Conservation (phyloP, 2,329 filamentous ascomycete genomes). For the Anthostomella pinea region DNA sequence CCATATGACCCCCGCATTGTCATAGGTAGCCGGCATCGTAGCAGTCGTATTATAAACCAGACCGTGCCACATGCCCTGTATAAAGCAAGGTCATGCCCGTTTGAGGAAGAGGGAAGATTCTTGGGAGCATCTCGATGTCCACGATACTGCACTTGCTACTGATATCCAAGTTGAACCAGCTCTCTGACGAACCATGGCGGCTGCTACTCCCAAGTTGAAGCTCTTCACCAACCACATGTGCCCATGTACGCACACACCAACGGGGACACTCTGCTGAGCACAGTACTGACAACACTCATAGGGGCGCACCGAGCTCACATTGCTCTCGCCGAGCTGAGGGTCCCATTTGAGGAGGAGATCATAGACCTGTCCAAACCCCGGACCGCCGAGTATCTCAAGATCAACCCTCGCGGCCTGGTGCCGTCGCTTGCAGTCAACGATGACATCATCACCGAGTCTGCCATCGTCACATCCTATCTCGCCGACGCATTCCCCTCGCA, state of each 20-base stretch:
- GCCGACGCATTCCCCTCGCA: conserved; percentile 68
- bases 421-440: conserved; percentile 65
- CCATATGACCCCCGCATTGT: too few relatives aligned
- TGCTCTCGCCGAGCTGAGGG: conserved; percentile 60
- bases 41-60: too few relatives aligned
- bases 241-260: conserved; percentile 22
- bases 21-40: too few relatives aligned
- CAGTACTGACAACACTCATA: conserved; percentile 22
- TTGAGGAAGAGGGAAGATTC: too few relatives aligned
- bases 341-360: conserved; percentile 67
- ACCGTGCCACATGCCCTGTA: too few relatives aligned
- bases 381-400: conserved; percentile 68
- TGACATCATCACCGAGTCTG: conserved; percentile 71
- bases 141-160: too few relatives aligned
- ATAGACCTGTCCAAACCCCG: conserved; percentile 70
- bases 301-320: conserved; percentile 75
- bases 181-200: conserved; percentile 17
- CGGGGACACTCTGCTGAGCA: neutral
- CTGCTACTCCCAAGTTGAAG: conserved; percentile 22
- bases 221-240: conserved; percentile 29
- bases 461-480: conserved; percentile 68
- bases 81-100: too few relatives aligned
- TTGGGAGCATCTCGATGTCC: too few relatives aligned
- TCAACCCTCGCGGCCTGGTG: conserved; percentile 79
- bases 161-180: neutral